These are phyloP conservation scores for Turritis glabra DNA, from an alignment of 345 rosid species.

Conservation along the genomic window DNA sequence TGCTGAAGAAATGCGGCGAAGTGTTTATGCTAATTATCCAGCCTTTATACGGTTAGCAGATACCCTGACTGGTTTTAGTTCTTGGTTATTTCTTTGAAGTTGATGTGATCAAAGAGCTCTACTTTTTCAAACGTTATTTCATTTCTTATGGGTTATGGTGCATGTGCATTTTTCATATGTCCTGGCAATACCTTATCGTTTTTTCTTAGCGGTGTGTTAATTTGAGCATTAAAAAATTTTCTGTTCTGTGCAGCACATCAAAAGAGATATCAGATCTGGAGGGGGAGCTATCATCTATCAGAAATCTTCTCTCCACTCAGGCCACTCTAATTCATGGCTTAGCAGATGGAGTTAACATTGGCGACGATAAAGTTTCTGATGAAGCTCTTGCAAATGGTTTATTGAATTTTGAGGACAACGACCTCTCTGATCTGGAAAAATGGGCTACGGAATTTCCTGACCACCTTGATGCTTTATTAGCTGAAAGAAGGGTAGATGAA, in stretches of 20 bases:
- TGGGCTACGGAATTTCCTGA: constrained; percentile 91
- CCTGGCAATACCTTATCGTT: neutral
- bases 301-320: constrained; percentile 92
- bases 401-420: constrained; percentile 51
- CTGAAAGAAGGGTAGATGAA: constrained; percentile 95
- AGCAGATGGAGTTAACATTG: constrained; percentile 86
- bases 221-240: constrained; percentile 2
- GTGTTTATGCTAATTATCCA: constrained; percentile 95
- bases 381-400: constrained; percentile 45
- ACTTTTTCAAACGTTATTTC: neutral
- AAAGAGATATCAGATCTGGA: constrained; percentile 99
- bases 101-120: neutral
- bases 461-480: constrained; percentile 86
- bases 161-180: neutral
- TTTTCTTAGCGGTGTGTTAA: neutral
- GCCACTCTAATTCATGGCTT: constrained; percentile 89
- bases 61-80: constrained; percentile 13
- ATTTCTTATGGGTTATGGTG: constrained; percentile 2
- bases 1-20: constrained; percentile 98
- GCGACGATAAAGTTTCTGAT: constrained; percentile 51
- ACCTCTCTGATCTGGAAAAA: constrained; percentile 77
- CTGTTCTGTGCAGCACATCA: constrained; percentile 69
- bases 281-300: constrained; percentile 92
- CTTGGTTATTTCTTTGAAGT: constrained; percentile 5
- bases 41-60: constrained; percentile 84